Evolutionary conservation across 1,139 yeast species (phyloP), one percentile per base, ranked within the genome.

Genomic region (Lizanozyma gosingica): DNA sequence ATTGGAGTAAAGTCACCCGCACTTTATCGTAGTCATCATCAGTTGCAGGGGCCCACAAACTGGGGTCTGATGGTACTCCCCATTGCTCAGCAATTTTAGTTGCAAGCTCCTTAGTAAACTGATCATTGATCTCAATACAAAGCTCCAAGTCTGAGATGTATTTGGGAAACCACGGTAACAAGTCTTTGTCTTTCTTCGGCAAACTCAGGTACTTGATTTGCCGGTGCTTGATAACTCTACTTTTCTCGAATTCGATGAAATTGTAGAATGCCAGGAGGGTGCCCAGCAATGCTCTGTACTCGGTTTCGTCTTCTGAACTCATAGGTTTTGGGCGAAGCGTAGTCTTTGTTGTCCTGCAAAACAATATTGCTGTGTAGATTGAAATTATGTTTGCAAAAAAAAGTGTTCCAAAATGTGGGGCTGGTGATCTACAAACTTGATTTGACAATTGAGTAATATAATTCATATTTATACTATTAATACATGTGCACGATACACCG

Each of bases 11-110:
- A 1, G 83, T 66, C 2, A 82, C 68, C 34, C 78, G 57, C 1
- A 82, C 83, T 54, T 83, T 82, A 40, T 79, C 84, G 44, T 67
- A 69, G 45, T 82, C 86, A 3, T 59, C 47, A 14, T 51, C 46
- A 2, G 65, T 57, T 15, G 78, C 66, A 1, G 57, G 57, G 4
- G 60, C 55, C 87, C 87, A 81, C 2, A 50, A 48, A 1, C 45
- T 37, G 1, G 73, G 70, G 40, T 64, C 62, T 0, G 55, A 35
- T 0, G 67, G 54, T 1, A 73, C 73, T 0, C 78, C 83, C 83
- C 86, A 81, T 39, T 65, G 70, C 2, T 48, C 47, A 2, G 80
- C 76, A 1, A 79, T 70, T 0, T 59, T 54, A 1, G 54, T 39
- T 0, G 83, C 81, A 33, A 83, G 62, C 2, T 55, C 47, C 37